These are phyloP conservation scores for Phialocephala sp. DNA, from an alignment of 2,329 filamentous ascomycete genomes.

Conservation along the genomic window DNA sequence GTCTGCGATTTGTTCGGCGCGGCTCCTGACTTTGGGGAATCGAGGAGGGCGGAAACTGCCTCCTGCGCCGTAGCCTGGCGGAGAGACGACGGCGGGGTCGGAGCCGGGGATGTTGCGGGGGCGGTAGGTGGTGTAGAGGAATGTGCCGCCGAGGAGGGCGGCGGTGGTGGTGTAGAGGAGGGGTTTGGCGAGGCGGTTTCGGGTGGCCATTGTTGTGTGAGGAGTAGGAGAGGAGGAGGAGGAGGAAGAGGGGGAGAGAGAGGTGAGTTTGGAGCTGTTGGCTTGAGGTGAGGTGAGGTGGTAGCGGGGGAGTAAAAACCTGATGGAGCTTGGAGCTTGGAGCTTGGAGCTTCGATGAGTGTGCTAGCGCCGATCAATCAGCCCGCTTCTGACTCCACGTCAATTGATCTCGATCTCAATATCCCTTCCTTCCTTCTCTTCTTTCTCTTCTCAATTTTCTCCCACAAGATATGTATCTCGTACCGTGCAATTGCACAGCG, in stretches of 20 bases:
- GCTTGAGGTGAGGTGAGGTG: neutral
- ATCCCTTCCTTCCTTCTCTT: no score
- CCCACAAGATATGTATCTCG: conserved; percentile 12
- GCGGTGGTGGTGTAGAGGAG: conserved; percentile 57
- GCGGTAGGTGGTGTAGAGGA: conserved; percentile 63
- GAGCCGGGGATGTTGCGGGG: conserved; percentile 75
- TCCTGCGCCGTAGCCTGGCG: conserved; percentile 71
- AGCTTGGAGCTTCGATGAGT: conserved; percentile 15
- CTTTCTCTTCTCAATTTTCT: no score
- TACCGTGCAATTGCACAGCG: conserved; percentile 26
- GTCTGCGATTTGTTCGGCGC: conserved; percentile 57
- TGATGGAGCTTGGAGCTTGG: neutral
- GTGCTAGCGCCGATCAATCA: conserved; percentile 27
- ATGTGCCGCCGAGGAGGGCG: conserved; percentile 51
- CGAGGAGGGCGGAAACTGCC: conserved; percentile 65
- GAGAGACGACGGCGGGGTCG: conserved; percentile 71
- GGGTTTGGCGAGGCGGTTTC: conserved; percentile 52
- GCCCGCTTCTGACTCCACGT: conserved; percentile 25
- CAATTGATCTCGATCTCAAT: conserved; percentile 2
- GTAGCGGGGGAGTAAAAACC: neutral
- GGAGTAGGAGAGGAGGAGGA: conserved; percentile 29
- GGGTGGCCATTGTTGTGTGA: conserved; percentile 41
- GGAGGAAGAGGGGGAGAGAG: neutral
- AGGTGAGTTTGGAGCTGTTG: conserved; percentile 8
- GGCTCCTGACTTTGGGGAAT: conserved; percentile 56